A percentile compares a stretch with the other conserved stretches of the same genome.
phyloP scores from a whole-genome alignment of 495 filamentous ascomycete species.

The Wilcoxina mikolae region DNA sequence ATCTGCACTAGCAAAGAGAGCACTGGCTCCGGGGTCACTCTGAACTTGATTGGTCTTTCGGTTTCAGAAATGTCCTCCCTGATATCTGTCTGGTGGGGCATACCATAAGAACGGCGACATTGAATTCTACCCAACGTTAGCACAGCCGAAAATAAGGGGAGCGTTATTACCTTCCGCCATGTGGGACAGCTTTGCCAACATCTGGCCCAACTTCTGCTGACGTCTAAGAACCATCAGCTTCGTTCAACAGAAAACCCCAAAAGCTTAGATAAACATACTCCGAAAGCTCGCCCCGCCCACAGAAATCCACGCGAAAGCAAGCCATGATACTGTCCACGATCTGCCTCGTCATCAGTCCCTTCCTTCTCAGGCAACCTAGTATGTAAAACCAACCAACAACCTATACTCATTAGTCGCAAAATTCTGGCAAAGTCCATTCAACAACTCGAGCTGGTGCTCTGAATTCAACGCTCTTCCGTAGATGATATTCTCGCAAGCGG shows the following conservation, averaged over 20 bases:
- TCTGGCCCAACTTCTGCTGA: conserved; percentile 61
- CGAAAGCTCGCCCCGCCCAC: conserved; percentile 58
- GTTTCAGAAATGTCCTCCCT: neutral
- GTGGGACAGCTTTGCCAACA: conserved; percentile 52
- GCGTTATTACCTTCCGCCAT: conserved; percentile 50
- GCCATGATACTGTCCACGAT: conserved; percentile 71
- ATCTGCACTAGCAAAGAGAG: conserved; percentile 65
- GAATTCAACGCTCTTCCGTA: conserved; percentile 60
- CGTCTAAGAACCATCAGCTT: conserved; percentile 27
- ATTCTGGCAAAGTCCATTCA: conserved; percentile 49
- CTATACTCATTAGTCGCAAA: conserved; percentile 57
- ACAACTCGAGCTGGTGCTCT: conserved; percentile 54
- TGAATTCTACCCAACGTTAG: conserved; percentile 45
- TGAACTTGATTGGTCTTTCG: conserved; percentile 65
- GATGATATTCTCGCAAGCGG: conserved; percentile 59
- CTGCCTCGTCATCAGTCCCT: conserved; percentile 12
- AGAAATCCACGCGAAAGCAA: conserved; percentile 61
- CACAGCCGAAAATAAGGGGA: conserved; percentile 5
- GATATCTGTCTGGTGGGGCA: conserved; percentile 2
- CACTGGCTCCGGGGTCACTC: conserved; percentile 64
- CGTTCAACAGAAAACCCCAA: neutral
- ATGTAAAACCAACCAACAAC: conserved; percentile 35
- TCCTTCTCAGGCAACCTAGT: neutral
- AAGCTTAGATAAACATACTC: no score
- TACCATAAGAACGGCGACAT: conserved; percentile 61